Percentiles rank a stretch among this genome's conserved stretches.
These are phyloP conservation scores for Metschnikowia colocasiae DNA, from an alignment of 805 yeast genomes.

Conservation along the genomic window DNA sequence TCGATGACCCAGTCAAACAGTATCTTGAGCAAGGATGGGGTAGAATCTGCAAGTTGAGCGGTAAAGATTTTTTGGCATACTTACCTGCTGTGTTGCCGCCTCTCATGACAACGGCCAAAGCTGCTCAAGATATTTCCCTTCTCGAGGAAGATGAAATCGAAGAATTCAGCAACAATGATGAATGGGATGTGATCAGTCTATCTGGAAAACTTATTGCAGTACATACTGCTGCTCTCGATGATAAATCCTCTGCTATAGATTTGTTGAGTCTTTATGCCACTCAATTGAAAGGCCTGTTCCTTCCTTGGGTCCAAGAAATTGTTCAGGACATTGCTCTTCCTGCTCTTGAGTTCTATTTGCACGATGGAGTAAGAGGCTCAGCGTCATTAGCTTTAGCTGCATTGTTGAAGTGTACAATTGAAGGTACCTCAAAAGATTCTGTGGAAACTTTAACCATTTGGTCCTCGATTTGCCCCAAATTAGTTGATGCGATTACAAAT, in stretches of 20 bases:
- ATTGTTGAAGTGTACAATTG: constrained; percentile 59
- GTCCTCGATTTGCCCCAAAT: constrained; percentile 63
- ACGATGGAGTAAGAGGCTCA: constrained; percentile 91
- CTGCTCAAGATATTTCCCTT: constrained; percentile 82
- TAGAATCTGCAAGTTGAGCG: constrained; percentile 81
- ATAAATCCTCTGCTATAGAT: constrained; percentile 90
- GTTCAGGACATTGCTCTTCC: constrained; percentile 79
- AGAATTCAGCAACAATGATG: constrained; percentile 77
- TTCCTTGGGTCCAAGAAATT: constrained; percentile 76
- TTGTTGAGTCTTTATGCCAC: constrained; percentile 79
- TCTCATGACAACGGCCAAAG: constrained; percentile 78
- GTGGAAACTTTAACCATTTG: constrained; percentile 68
- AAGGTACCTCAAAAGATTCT: constrained; percentile 49
- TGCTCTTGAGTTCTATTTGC: constrained; percentile 84
- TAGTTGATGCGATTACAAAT: constrained; percentile 61
- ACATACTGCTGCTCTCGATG: constrained; percentile 91
- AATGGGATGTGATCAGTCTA: constrained; percentile 90
- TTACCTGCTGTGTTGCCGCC: constrained; percentile 86
- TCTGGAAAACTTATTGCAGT: constrained; percentile 93
- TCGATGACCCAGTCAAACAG: constrained; percentile 86
- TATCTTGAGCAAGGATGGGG: constrained; percentile 96
- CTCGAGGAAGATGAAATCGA: constrained; percentile 88
- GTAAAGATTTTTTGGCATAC: constrained; percentile 80
- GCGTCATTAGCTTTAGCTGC: constrained; percentile 84
- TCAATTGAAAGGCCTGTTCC: constrained; percentile 76